Evolutionary conservation across 2,329 filamentous ascomycete genomes (phyloP), one percentile per base, ranked within the genome.

Genomic region (Colletotrichum chlorophyti): DNA sequence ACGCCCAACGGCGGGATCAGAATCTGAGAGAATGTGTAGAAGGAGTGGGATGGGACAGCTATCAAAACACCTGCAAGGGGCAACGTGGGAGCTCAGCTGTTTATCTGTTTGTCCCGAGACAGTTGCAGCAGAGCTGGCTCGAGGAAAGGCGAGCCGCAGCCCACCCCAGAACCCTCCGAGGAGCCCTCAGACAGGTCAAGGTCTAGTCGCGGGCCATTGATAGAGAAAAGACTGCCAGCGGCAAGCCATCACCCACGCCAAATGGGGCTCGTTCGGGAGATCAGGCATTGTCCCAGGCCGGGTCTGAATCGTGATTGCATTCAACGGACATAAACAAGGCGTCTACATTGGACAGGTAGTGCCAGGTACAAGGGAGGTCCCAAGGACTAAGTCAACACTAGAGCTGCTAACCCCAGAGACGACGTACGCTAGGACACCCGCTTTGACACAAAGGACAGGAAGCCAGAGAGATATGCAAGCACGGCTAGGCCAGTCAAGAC

Each of bases 371-470:
- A 55, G 51, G 50, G 37, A 43, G 14, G 37, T 53, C 48, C 35
- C 41, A 47, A 35, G 54, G 35, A 42, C 34, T 32, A 23, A 53
- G 35, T 26, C 31, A 12, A 52, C 53, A 40, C 53, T 45, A 57
- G 47, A 45, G 31, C 11, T 24, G 19, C 45, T 52, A 31, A 52
- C 38, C 38, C 40, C 40, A 37, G 42, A 37, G 42, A 48, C 42
- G 35, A 26, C 41, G 11, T 29, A 29, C 42, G 35, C 42, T 53
- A 49, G 26, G 31, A 15, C 23, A 26, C 27, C 43, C 55, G 55
- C 51, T 59, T 59, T 49, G 55, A 59, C 55, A 59, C 51, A 26
- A 55, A 55, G 43, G 19, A 35, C 29, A n/a, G 41, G 41, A 45
- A 40, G 29, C 47, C 45, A 26, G 45, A 48, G 31, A 19, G 31